Evolutionary conservation across 2,329 filamentous ascomycete species (phyloP), one percentile per base, ranked within the genome.

Genomic region (Orbilia quercus): DNA sequence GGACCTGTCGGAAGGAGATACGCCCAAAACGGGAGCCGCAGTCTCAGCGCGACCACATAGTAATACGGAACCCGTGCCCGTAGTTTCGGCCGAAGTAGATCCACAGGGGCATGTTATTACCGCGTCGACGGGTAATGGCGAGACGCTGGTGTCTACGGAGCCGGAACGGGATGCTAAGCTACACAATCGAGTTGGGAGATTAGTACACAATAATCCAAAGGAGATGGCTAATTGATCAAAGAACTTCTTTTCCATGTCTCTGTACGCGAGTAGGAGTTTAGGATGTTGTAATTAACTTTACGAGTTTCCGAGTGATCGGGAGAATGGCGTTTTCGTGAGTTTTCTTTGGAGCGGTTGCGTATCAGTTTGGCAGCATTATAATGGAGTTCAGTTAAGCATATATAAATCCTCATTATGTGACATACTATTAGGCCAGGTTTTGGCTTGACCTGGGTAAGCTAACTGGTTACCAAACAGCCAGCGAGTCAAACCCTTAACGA

Each of bases 151-250:
- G 1, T 65, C 53, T 2, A 65, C 67, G n/a, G 59, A 72, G 38
- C 67, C 67, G 7, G 67, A 72, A 23, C 23, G 59, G 1, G 53
- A 65, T 40, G 67, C 67, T 1, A 7, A 22, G n/a, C 34, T 72
- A 5, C 45, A 38, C 34, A 31, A 31, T 16, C 57, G 53, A 28
- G 67, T 72, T 9, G 67, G 67, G 51, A 59, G 25, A 40, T 47
- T 72, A 1, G 67, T 72, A 5, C 67, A 65, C 18, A 45, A 16
- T 20, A 20, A 72, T 23, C 67, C 67, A 22, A 65, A 72, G 2
- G 45, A 72, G 20, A 65, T 72, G 67, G 67, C 67, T 2, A 72
- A 36, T 54, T 72, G 25, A 42, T 0, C n/a, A n/a, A n/a, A n/a
- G n/a, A n/a, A n/a, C n/a, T n/a, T n/a, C n/a, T n/a, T n/a, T n/a